These are phyloP conservation scores for Saccharomycopsis hybrid DNA, from an alignment of 1,139 yeast genomes.

Conservation along the genomic window DNA sequence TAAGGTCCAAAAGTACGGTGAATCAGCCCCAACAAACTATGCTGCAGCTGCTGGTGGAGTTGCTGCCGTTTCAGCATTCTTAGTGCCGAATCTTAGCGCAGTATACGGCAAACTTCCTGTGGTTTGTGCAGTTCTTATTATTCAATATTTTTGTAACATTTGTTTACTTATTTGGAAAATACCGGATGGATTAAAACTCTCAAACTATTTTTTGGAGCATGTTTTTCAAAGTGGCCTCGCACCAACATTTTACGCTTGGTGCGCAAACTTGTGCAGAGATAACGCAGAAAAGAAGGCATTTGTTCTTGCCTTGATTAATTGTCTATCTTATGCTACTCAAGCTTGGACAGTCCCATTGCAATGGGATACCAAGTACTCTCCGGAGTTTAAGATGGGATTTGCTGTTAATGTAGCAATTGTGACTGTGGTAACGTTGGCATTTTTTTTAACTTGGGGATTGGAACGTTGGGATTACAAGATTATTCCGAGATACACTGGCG, in stretches of 20 bases:
- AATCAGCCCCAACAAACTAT: neutral
- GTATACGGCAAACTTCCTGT: neutral
- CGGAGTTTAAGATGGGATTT: neutral
- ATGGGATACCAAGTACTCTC: constrained; percentile 1
- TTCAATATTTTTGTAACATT: neutral
- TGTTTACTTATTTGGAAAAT: neutral
- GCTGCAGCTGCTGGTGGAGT: constrained; percentile 2
- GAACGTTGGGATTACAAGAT: neutral
- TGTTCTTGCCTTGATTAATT: neutral
- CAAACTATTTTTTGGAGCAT: neutral
- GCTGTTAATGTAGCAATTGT: neutral
- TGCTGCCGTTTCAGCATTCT: neutral
- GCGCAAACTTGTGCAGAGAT: neutral
- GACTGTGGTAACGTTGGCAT: neutral
- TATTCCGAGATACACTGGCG: neutral
- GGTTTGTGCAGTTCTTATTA: neutral
- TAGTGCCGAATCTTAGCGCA: neutral
- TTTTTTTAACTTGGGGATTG: neutral
- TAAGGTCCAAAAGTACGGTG: neutral
- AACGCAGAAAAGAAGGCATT: neutral
- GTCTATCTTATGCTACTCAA: neutral
- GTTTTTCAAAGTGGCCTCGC: neutral
- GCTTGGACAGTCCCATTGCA: neutral
- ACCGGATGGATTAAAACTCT: neutral
- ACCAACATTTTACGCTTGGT: neutral